These are phyloP conservation scores for Penicillium sp. DNA, from an alignment of 2,329 filamentous ascomycete species.

Conservation along the genomic window DNA sequence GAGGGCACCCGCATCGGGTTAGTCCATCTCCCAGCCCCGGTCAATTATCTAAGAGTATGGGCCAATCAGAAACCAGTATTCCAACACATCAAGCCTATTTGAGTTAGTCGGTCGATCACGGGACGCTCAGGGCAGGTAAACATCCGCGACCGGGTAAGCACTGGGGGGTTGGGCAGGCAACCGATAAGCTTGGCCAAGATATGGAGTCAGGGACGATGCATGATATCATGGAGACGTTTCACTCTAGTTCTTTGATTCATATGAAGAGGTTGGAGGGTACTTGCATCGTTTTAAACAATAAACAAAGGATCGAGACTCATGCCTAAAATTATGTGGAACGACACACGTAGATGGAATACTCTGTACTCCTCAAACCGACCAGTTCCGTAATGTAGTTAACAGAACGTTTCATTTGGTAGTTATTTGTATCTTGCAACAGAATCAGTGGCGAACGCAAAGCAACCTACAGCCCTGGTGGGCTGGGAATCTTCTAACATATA, in stretches of 20 bases:
- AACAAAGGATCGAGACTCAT: no score
- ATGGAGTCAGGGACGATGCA: background rate
- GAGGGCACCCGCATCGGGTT: conserved; percentile 10
- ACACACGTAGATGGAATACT: no score
- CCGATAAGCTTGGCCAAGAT: conserved; percentile 18
- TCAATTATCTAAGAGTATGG: conserved; percentile 15
- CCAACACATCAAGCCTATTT: background rate
- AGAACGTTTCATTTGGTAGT: no score
- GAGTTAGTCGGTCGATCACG: conserved; percentile 20
- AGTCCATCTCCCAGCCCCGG: conserved; percentile 18
- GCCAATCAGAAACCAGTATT: conserved; percentile 11
- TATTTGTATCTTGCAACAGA: no score
- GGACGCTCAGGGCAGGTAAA: conserved; percentile 25
- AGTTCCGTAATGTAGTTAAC: no score
- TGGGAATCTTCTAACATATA: background rate
- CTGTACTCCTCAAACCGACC: no score
- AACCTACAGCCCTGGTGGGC: no score
- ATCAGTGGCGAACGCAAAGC: background rate
- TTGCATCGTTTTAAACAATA: no score
- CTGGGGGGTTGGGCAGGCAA: conserved; percentile 24
- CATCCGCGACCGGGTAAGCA: conserved; percentile 17
- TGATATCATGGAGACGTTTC: background rate
- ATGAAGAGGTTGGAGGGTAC: background rate
- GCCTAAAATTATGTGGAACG: no score
- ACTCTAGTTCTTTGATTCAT: background rate